These are phyloP conservation scores for Globisporangium heterothallicum DNA, from an alignment of 352 stramenopile species.

Conservation along the genomic window DNA sequence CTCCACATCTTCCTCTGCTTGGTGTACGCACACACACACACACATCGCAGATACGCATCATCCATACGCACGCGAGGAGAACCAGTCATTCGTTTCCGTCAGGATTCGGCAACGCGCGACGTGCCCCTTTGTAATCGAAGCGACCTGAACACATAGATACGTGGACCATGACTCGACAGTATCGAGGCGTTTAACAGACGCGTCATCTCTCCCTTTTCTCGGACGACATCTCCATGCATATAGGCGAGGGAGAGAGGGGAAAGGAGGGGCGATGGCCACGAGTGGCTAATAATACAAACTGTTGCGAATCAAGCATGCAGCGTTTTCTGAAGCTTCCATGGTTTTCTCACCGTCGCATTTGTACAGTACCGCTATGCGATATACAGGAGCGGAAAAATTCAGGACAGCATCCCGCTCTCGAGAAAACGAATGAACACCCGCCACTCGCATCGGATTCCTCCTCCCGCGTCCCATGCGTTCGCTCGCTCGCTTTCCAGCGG, in stretches of 20 bases:
- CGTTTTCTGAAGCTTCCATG: conserved; percentile 1
- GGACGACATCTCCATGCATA: too few relatives aligned
- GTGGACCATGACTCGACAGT: not conserved
- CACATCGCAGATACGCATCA: too few relatives aligned
- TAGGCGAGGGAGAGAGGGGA: not conserved
- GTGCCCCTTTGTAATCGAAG: too few relatives aligned
- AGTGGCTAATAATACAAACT: not conserved
- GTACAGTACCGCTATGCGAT: not conserved
- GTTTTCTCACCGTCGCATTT: not conserved
- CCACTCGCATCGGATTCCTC: not conserved
- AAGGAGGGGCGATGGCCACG: not conserved
- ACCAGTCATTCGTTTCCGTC: too few relatives aligned
- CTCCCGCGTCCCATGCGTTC: not conserved
- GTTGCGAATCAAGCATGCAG: not conserved
- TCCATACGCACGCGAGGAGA: too few relatives aligned
- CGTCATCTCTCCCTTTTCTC: not conserved
- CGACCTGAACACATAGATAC: conserved; percentile 13
- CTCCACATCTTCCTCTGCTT: too few relatives aligned
- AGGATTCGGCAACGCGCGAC: too few relatives aligned
- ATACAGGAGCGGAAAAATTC: too few relatives aligned
- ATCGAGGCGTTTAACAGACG: not conserved
- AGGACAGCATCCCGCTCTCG: too few relatives aligned
- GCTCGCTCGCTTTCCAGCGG: not conserved
- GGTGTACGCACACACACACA: too few relatives aligned
- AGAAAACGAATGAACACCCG: too few relatives aligned